Evolutionary conservation across 441 rosid species (phyloP), one percentile per base, ranked within the genome.

Genomic region (Syzygium malaccense): DNA sequence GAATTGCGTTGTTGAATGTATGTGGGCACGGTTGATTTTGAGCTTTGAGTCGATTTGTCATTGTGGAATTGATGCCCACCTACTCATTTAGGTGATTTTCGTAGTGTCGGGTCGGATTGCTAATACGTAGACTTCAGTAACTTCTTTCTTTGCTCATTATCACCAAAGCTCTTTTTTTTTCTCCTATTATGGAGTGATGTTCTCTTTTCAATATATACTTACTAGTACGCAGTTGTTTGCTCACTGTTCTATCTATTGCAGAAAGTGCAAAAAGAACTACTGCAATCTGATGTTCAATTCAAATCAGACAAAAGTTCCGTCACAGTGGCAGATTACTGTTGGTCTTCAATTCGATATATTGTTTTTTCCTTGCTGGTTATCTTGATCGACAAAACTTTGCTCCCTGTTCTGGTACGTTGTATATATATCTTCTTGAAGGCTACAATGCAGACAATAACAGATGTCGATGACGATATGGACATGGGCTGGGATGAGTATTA

Each of bases 271-370:
- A 96, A 91, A 85, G 96, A 92, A 88, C 92, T 97, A 89, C 89
- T 95, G 94, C 96, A 92, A 55, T 91, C 99, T 6, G 99, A 98
- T 89, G 97, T 97, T 58, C 99, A 96, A 85, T 93, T 94, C 12
- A 98, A 98, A 92, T 94, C 95, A 9, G 99, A 97, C 92, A 93
- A 89, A 87, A 97, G 95, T 89, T 99, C 99, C 32, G 99, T 97
- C 62, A 97, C 99, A 9, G 98, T 98, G 23, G 99, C 99, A 89
- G 99, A 98, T 93, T 96, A 96, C 89, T 98, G 99, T 98, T 89
- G 88, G 92, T 90, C 88, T 14, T 87, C 85, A 83, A 89, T 64
- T 32, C 71, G 6, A 32, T 45, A 33, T 51, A 20, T 45, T 80
- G 23, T n/a, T 58, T 88, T 89, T 8, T 17, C 71, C 66, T 86